phyloP scores from a whole-genome alignment of 805 yeast genomes.

The Kodamaea jinghongensis region DNA sequence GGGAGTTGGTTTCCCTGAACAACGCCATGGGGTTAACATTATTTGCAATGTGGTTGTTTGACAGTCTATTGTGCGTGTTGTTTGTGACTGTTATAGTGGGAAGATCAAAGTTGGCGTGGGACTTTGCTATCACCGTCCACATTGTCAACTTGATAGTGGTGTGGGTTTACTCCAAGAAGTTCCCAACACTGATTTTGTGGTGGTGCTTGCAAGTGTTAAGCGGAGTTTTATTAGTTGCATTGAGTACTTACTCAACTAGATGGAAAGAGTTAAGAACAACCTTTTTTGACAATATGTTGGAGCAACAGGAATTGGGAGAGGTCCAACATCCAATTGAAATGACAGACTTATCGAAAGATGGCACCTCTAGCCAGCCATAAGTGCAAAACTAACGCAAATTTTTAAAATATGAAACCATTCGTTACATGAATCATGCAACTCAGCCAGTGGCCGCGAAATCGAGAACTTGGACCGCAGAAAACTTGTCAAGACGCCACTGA shows the following conservation, averaged over 20 bases:
- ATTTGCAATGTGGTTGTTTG: conserved; percentile 75
- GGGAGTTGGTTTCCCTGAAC: conserved; percentile 70
- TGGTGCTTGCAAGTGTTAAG: conserved; percentile 76
- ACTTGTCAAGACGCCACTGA: too few relatives aligned
- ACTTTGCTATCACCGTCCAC: conserved; percentile 92
- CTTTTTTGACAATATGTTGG: conserved; percentile 81
- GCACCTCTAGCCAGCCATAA: background rate
- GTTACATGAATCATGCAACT: too few relatives aligned
- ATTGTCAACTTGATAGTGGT: conserved; percentile 70
- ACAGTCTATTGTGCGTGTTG: conserved; percentile 76
- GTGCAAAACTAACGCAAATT: too few relatives aligned
- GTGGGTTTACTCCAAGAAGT: conserved; percentile 58
- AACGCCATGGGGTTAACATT: conserved; percentile 80
- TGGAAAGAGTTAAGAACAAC: conserved; percentile 91
- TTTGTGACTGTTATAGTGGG: conserved; percentile 88
- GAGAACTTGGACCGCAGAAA: too few relatives aligned
- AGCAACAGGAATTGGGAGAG: conserved; percentile 49
- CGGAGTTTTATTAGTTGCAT: conserved; percentile 62
- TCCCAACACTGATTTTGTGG: conserved; percentile 79
- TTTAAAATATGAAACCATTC: too few relatives aligned
- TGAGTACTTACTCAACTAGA: conserved; percentile 87
- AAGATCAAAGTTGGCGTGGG: conserved; percentile 91
- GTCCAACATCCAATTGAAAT: conserved; percentile 22
- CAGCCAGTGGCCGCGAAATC: too few relatives aligned
- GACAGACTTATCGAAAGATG: conserved; percentile 13